Base-by-base conservation (phyloP, 148 eudicot species). In the Rhododendron henanense region DNA sequence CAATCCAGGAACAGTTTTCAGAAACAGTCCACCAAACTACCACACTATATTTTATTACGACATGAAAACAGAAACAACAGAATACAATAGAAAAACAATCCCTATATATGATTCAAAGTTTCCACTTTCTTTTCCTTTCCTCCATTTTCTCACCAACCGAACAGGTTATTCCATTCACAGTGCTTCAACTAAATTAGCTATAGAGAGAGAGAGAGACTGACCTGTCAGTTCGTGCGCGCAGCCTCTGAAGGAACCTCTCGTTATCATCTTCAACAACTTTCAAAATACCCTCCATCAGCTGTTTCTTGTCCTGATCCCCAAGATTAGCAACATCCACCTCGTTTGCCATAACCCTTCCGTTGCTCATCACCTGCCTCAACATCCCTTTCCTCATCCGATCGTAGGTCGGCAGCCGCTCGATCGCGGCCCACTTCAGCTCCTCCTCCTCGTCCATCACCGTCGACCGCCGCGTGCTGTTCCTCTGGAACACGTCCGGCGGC, bases 261-360 rank as follows among this genome's bases (percentile, higher is more conserved):
- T 89, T 89, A 87, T 90, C 92, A 2, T 89, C 86, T 21, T 90
- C 91, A 8, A 85, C 78, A 45, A 55, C 73, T 10, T 63, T 85
- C 5, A 87, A 73, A 6, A 87, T 74, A 18, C 55, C 87, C 31
- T 79, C 90, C 84, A 90, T 84, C 14, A 90, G 81, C n/a, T 83
- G 73, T 80, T 87, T 84, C 91, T 86, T 88, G 13, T 87, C 87
- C 7, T 48, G 59, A 6, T 47, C 18, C 6, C 87, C 87, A 9
- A 90, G 85, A 14, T 82, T 69, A 21, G 89, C 75, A 3, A 88
- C 28, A 65, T 90, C 88, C 19, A 87, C 81, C 61, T 87, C 89
- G 14, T 82, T 37, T 0, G 65, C 74, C 48, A 84, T 85, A 48
- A 90, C 81, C 15, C 44, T 84, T 51, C 88, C 88, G 21, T 87